A percentile compares a stretch with the other conserved stretches of the same genome.
Evolutionary conservation across 805 yeast genomes (phyloP).

Genomic region (Cyberlindnera samutprakarnensis): DNA sequence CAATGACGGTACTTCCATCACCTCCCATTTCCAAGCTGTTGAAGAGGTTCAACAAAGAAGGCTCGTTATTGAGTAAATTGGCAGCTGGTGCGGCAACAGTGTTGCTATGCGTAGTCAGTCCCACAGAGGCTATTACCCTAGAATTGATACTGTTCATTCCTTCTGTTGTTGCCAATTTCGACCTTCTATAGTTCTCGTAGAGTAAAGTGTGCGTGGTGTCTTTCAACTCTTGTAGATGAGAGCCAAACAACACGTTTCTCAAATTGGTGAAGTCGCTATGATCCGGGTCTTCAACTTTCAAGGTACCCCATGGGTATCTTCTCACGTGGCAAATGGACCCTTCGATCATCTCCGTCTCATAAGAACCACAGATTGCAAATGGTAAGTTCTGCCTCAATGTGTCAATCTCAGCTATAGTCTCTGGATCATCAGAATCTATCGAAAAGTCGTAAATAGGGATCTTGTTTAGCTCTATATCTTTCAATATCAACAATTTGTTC

Average conservation of each 20-base stretch:
- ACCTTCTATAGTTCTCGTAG: conserved; percentile 76
- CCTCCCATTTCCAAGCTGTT: background rate
- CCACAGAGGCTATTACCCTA: too few species aligned
- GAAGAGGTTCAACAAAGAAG: background rate
- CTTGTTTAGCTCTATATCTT: conserved; percentile 47
- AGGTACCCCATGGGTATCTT: conserved; percentile 62
- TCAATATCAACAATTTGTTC: conserved; percentile 46
- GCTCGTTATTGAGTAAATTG: background rate
- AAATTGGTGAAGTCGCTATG: conserved; percentile 64
- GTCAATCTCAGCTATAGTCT: conserved; percentile 20
- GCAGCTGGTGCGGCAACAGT: background rate
- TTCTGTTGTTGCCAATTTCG: conserved; percentile 32
- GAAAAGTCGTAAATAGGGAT: conserved; percentile 72
- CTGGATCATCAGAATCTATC: conserved; percentile 20
- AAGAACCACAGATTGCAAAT: conserved; percentile 59
- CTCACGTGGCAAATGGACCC: conserved; percentile 39
- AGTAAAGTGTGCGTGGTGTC: conserved; percentile 69
- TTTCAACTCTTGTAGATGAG: conserved; percentile 77
- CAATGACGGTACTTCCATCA: background rate
- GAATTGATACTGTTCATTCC: background rate
- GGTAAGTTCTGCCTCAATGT: conserved; percentile 45
- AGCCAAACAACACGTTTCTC: conserved; percentile 64
- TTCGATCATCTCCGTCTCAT: conserved; percentile 26
- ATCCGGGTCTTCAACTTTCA: conserved; percentile 47
- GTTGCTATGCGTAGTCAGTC: background rate